Percentiles rank a stretch among this genome's conserved stretches.
phyloP scores from a whole-genome alignment of 2,329 filamentous ascomycete species.

The Fusarium sp. region DNA sequence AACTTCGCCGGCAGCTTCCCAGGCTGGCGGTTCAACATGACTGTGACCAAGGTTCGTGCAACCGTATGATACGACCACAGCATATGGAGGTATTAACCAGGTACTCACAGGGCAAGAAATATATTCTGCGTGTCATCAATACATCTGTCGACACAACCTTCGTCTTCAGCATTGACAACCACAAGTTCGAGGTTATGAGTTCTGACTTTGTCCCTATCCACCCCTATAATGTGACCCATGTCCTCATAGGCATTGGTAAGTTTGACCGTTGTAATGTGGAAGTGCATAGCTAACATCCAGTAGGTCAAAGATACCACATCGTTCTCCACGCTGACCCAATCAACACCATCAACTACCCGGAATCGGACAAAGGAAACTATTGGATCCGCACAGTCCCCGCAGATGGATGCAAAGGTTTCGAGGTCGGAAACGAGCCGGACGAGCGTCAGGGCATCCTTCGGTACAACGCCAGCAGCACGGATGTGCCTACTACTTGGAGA shows the following conservation, averaged over 20 bases:
- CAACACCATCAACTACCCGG: background rate
- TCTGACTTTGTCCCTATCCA: constrained; percentile 9
- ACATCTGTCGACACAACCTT: constrained; percentile 12
- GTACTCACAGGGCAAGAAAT: constrained; percentile 1
- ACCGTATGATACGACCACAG: background rate
- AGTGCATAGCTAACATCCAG: background rate
- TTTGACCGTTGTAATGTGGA: background rate
- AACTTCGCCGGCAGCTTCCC: background rate
- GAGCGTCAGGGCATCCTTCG: constrained; percentile 16
- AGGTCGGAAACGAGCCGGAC: constrained; percentile 11
- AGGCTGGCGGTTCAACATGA: background rate
- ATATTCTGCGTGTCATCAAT: constrained; percentile 9
- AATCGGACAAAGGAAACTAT: background rate
- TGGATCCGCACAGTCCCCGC: constrained; percentile 13
- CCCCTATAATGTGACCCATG: background rate
- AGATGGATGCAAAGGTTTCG: constrained; percentile 14
- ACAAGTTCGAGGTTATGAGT: constrained; percentile 5
- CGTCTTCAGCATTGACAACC: constrained; percentile 11
- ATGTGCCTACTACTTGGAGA: constrained; percentile 11
- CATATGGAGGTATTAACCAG: background rate
- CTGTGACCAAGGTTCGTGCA: background rate
- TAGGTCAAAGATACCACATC: background rate
- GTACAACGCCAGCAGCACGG: constrained; percentile 5
- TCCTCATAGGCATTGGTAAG: background rate
- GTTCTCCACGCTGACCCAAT: background rate